phyloP scores from a whole-genome alignment of 306 rosid species.

The Acacia crassicarpa region DNA sequence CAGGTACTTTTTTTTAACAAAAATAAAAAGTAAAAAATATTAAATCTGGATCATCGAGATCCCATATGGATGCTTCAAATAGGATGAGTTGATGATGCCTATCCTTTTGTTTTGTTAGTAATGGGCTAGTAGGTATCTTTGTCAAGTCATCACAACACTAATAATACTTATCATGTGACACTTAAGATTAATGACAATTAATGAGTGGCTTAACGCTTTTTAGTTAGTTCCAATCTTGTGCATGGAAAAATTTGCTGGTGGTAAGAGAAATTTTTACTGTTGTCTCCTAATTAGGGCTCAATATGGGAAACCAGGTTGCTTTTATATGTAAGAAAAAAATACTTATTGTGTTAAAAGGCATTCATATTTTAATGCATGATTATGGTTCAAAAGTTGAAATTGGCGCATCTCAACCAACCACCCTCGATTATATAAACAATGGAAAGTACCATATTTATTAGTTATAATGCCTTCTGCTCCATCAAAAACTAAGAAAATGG shows the following conservation, averaged over 20 bases:
- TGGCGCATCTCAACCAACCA: conserved; percentile 30
- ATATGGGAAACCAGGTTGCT: too few species aligned
- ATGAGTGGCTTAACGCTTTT: neutral
- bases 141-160: neutral
- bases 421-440: conserved; percentile 12
- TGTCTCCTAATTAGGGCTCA: neutral
- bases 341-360: neutral
- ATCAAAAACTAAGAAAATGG: conserved; percentile 21
- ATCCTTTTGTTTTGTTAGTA: too few species aligned
- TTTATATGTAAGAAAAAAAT: neutral
- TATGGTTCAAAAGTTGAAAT: conserved; percentile 34
- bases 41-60: too few species aligned
- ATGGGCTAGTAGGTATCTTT: neutral
- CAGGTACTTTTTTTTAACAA: too few species aligned
- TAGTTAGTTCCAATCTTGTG: neutral
- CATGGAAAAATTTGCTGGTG: neutral
- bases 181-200: neutral
- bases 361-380: conserved; percentile 24
- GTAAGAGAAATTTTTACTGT: neutral
- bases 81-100: too few species aligned
- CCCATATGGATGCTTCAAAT: too few species aligned
- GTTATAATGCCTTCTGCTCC: neutral
- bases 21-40: too few species aligned
- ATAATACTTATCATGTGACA: neutral
- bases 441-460: neutral